phyloP scores from a whole-genome alignment of 1,139 yeast species.

The Petasospora rhodanensis region DNA sequence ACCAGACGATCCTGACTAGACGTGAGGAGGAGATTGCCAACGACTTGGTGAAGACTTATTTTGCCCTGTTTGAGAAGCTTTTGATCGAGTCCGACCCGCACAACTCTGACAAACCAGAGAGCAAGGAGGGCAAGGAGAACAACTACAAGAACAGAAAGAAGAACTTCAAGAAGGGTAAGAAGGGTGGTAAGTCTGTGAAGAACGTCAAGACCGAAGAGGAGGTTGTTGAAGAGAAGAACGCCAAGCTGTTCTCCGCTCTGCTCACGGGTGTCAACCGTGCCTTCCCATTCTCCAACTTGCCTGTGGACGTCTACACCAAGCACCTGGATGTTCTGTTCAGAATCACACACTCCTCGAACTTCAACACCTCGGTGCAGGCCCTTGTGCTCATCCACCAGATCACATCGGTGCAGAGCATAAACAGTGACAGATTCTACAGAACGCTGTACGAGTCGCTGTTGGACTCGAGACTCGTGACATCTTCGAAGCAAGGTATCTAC shows the following conservation, averaged over 20 bases:
- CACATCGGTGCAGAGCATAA: constrained; percentile 48
- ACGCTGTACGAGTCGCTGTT: constrained; percentile 86
- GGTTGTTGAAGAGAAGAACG: constrained; percentile 74
- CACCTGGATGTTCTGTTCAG: constrained; percentile 83
- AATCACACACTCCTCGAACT: constrained; percentile 91
- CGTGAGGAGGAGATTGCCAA: constrained; percentile 78
- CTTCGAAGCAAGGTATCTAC: constrained; percentile 88
- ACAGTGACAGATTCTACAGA: constrained; percentile 74
- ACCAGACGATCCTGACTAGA: constrained; percentile 85
- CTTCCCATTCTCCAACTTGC: constrained; percentile 83
- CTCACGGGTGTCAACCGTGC: constrained; percentile 96
- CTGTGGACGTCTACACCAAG: constrained; percentile 63
- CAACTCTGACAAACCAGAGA: constrained; percentile 34
- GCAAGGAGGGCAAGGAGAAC: constrained; percentile 31
- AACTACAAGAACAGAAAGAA: constrained; percentile 48
- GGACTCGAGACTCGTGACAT: constrained; percentile 75
- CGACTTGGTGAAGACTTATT: constrained; percentile 74
- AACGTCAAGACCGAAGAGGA: constrained; percentile 64
- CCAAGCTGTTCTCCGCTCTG: constrained; percentile 83
- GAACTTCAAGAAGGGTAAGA: constrained; percentile 53
- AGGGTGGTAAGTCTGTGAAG: constrained; percentile 81
- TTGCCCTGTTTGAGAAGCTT: constrained; percentile 79
- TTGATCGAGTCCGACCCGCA: constrained; percentile 64
- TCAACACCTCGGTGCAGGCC: constrained; percentile 93
- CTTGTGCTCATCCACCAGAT: constrained; percentile 81